Percentiles rank a stretch among this genome's conserved stretches.
Evolutionary conservation across 2,329 filamentous ascomycete species (phyloP).

Genomic region (Xylariaceae sp.): DNA sequence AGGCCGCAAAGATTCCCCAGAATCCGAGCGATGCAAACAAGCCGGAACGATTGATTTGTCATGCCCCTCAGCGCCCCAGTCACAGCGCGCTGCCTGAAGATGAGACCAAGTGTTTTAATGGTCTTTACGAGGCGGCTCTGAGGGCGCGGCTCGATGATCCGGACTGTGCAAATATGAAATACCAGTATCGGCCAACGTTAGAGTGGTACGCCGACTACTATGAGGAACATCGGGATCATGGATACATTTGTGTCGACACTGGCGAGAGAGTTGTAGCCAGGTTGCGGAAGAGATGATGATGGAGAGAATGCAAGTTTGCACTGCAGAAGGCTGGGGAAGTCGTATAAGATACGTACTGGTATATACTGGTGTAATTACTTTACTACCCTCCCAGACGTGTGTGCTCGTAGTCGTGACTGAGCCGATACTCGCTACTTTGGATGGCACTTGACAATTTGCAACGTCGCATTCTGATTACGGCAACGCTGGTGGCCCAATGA

Average conservation of each 20-base stretch:
- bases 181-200: conserved; percentile 41
- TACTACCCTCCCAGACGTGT: too few species aligned
- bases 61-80: conserved; percentile 27
- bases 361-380: too few species aligned
- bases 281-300: not conserved
- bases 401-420: too few species aligned
- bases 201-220: conserved; percentile 49
- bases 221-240: conserved; percentile 43
- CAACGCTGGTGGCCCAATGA: too few species aligned
- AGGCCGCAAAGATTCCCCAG: conserved; percentile 12
- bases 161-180: conserved; percentile 27
- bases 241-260: conserved; percentile 42
- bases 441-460: too few species aligned
- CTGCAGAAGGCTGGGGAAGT: too few species aligned
- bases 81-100: not conserved
- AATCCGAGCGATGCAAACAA: conserved; percentile 20
- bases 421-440: too few species aligned
- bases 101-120: conserved; percentile 37
- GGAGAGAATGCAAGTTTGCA: too few species aligned
- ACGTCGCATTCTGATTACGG: too few species aligned
- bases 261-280: conserved; percentile 35
- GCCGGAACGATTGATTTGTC: conserved; percentile 38
- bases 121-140: conserved; percentile 36
- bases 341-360: too few species aligned
- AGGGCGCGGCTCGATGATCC: conserved; percentile 13